Percentiles rank a stretch among this genome's conserved stretches.
Conservation (phyloP, 1,284 basidiomycete genomes). For the Cryptococcus sp. region DNA sequence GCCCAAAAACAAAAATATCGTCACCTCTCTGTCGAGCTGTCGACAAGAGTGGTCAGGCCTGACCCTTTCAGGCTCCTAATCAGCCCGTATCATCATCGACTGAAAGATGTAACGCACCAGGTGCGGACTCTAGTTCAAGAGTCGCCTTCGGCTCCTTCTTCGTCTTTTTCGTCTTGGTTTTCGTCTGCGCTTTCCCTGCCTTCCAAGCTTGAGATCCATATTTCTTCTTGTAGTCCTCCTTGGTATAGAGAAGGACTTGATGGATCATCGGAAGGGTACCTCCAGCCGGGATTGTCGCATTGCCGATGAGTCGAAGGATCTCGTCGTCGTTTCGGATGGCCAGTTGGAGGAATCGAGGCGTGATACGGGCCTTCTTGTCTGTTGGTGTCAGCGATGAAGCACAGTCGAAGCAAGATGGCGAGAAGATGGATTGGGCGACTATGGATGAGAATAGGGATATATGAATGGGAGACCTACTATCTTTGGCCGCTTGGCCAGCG, state of each 20-base stretch:
- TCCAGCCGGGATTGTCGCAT: slow-evolving; percentile 74
- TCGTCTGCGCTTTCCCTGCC: neutral
- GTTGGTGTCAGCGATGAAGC: neutral
- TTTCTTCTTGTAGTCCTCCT: neutral
- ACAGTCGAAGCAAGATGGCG: no score
- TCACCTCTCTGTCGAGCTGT: no score
- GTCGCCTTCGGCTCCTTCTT: no score
- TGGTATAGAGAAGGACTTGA: slow-evolving; percentile 55
- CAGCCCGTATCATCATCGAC: no score
- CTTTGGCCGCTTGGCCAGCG: slow-evolving; percentile 63
- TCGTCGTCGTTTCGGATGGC: slow-evolving; percentile 76
- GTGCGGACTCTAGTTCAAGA: no score
- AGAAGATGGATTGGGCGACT: no score
- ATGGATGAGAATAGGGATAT: no score
- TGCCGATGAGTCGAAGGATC: slow-evolving; percentile 56
- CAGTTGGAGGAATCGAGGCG: slow-evolving; percentile 72
- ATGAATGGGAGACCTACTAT: slow-evolving; percentile 47
- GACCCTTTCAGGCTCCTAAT: no score
- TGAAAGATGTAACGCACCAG: no score
- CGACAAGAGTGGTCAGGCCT: no score
- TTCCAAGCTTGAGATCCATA: neutral
- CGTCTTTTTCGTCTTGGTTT: no score
- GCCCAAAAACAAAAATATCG: no score
- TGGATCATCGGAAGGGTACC: slow-evolving; percentile 67
- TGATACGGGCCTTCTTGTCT: slow-evolving; percentile 62